Evolutionary conservation across 2,329 filamentous ascomycete genomes (phyloP).

Genomic region (Teratosphaeria viscida): DNA sequence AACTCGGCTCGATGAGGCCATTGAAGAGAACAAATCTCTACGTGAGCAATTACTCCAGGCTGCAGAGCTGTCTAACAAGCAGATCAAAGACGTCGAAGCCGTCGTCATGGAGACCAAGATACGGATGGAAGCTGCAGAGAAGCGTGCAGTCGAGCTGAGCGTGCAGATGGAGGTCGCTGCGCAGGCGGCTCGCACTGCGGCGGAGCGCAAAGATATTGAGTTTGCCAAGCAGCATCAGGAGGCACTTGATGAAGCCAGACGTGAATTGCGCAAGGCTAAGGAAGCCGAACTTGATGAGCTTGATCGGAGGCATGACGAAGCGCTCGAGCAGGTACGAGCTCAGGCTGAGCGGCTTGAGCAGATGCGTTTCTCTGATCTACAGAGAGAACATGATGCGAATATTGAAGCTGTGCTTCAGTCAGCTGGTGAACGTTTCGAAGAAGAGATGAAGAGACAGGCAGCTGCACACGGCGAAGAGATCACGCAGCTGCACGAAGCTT

Average conservation of each 20-base stretch:
- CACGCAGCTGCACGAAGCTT: background rate
- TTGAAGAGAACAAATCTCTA: background rate
- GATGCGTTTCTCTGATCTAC: slow-evolving; percentile 10
- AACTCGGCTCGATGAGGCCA: slow-evolving; percentile 7
- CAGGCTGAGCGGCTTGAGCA: slow-evolving; percentile 12
- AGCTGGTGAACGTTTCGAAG: background rate
- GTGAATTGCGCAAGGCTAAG: slow-evolving; percentile 9
- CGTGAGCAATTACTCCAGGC: background rate
- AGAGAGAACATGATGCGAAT: slow-evolving; percentile 13
- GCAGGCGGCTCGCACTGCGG: slow-evolving; percentile 6
- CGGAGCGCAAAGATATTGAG: slow-evolving; percentile 6
- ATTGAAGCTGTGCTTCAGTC: slow-evolving; percentile 4
- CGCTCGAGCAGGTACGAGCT: slow-evolving; percentile 12
- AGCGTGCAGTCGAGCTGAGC: background rate
- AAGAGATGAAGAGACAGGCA: slow-evolving; percentile 1
- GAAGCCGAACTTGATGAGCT: slow-evolving; percentile 14
- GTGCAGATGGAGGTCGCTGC: background rate
- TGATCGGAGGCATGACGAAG: slow-evolving; percentile 16
- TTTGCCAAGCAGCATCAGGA: slow-evolving; percentile 10
- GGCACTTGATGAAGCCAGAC: slow-evolving; percentile 12
- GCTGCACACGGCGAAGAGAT: slow-evolving; percentile 1
- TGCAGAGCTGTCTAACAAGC: background rate
- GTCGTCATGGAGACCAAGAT: background rate
- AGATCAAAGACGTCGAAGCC: background rate
- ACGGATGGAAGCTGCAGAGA: background rate